These are phyloP conservation scores for Ganoderma resinaceum DNA, from an alignment of 1,284 basidiomycete species.

Conservation along the genomic window DNA sequence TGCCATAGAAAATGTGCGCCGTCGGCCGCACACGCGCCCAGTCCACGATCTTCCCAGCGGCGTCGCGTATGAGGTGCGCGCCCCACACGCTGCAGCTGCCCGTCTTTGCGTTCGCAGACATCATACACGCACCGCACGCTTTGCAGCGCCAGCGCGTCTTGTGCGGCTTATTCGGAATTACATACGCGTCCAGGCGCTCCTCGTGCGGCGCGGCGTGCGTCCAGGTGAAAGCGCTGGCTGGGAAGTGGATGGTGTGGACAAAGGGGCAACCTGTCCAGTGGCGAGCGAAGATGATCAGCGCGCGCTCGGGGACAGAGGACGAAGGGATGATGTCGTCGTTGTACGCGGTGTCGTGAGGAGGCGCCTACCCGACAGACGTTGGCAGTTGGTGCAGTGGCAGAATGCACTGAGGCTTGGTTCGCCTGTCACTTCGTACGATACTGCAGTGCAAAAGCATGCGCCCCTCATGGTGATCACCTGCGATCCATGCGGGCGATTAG, in stretches of 20 bases:
- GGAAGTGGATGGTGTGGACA: slow-evolving; percentile 66
- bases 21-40: slow-evolving; percentile 64
- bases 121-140: slow-evolving; percentile 58
- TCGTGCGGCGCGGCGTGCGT: slow-evolving; percentile 47
- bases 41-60: slow-evolving; percentile 51
- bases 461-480: slow-evolving; percentile 26
- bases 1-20: slow-evolving; percentile 70
- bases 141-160: slow-evolving; percentile 68
- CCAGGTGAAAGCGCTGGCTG: slow-evolving; percentile 57
- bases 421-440: slow-evolving; percentile 53
- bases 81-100: slow-evolving; percentile 63
- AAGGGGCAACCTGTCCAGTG: slow-evolving; percentile 59
- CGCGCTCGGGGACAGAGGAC: neutral
- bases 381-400: slow-evolving; percentile 72
- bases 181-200: slow-evolving; percentile 51
- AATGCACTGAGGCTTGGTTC: slow-evolving; percentile 61
- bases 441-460: slow-evolving; percentile 59
- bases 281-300: neutral
- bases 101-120: slow-evolving; percentile 54
- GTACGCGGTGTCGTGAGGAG: neutral
- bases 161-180: slow-evolving; percentile 54
- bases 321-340: neutral
- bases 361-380: slow-evolving; percentile 56
- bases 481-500: neutral
- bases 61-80: slow-evolving; percentile 56